These are phyloP conservation scores for Heteromeles arbutifolia DNA, from an alignment of 306 rosid species.

Conservation along the genomic window DNA sequence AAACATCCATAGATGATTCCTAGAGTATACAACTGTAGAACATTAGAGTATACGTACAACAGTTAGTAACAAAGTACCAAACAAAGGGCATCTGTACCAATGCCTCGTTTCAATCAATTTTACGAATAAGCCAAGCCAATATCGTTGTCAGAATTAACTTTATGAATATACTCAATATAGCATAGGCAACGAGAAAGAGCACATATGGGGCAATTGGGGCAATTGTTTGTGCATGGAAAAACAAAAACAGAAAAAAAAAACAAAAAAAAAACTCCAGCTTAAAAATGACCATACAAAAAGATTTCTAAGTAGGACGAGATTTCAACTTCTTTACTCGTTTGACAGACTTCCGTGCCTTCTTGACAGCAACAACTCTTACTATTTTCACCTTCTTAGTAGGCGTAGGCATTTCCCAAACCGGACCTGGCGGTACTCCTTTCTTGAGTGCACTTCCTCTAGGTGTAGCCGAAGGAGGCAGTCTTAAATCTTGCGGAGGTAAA, in stretches of 20 bases:
- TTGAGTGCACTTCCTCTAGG: conserved; percentile 99
- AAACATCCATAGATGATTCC: not conserved
- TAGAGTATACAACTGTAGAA: not conserved
- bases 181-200: not conserved
- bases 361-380: conserved; percentile 34
- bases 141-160: conserved; percentile 2
- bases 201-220: not conserved
- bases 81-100: not conserved
- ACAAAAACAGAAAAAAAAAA: not conserved
- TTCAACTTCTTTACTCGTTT: conserved; percentile 70
- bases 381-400: conserved; percentile 44
- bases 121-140: conserved; percentile 7
- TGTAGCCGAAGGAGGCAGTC: conserved; percentile 87
- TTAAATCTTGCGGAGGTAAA: conserved; percentile 82
- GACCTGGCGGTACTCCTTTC: conserved; percentile 95
- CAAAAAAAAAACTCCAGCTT: not conserved
- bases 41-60: not conserved
- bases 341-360: conserved; percentile 62
- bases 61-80: not conserved
- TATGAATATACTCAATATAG: conserved; percentile 1
- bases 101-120: conserved; percentile 5
- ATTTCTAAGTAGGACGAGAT: conserved; percentile 22
- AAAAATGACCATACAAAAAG: not conserved
- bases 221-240: not conserved
- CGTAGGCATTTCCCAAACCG: conserved; percentile 64